Percentiles rank a stretch among this genome's conserved stretches.
These are phyloP conservation scores for Begonia loranthoides DNA, from an alignment of 306 rosid species.

Conservation along the genomic window DNA sequence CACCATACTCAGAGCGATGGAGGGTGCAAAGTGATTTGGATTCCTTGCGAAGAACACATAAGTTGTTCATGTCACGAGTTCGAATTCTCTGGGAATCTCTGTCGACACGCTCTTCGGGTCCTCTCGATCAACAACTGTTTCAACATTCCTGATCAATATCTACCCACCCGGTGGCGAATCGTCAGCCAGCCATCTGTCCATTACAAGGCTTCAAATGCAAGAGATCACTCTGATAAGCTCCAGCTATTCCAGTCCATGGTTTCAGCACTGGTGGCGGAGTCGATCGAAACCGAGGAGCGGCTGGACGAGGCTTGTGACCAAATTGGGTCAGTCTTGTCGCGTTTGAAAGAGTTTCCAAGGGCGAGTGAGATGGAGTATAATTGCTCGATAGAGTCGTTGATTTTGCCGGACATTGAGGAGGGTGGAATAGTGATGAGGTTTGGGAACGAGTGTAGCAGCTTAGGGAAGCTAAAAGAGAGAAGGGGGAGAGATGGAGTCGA, in stretches of 20 bases:
- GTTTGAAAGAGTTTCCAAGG: constrained; percentile 53
- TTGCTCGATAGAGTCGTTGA: constrained; percentile 50
- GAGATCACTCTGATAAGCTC: constrained; percentile 46
- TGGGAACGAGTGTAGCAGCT: constrained; percentile 33
- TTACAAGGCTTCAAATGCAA: constrained; percentile 21
- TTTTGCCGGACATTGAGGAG: constrained; percentile 57
- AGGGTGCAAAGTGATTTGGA: constrained; percentile 65
- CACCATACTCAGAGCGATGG: constrained; percentile 76
- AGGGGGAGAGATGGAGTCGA: constrained; percentile 60
- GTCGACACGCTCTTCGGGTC: constrained; percentile 66
- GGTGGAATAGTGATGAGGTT: constrained; percentile 46
- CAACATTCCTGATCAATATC: constrained; percentile 64
- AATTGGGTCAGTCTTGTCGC: constrained; percentile 44
- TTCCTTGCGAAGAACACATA: constrained; percentile 70
- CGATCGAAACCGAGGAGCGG: constrained; percentile 65
- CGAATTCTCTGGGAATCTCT: constrained; percentile 64
- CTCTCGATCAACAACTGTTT: constrained; percentile 73
- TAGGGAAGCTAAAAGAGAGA: constrained; percentile 63
- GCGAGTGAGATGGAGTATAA: constrained; percentile 31
- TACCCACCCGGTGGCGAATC: constrained; percentile 54
- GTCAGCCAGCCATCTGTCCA: constrained; percentile 23
- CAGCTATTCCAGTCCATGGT: constrained; percentile 53
- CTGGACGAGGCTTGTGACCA: constrained; percentile 62
- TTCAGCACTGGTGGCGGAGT: constrained; percentile 45
- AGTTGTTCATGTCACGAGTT: constrained; percentile 70